Evolutionary conservation across 1,139 yeast genomes (phyloP).

Genomic region (Schwanniomyces etchellsii): DNA sequence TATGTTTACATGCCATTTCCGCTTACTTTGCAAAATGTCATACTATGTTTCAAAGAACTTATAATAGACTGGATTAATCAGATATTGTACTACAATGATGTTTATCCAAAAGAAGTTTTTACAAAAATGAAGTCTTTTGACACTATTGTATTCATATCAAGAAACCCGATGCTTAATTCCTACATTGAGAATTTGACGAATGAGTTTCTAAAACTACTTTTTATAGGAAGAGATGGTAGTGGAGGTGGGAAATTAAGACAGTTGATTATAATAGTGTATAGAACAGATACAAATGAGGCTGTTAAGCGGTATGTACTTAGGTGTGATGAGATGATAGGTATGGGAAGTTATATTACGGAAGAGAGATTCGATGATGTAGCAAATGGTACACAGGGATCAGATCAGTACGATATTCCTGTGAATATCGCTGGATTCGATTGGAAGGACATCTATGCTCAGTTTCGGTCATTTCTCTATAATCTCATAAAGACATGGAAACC

Average conservation of each 20-base stretch:
- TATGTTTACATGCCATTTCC: conserved; percentile 7
- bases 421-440: too few species aligned
- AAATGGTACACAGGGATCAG: too few species aligned
- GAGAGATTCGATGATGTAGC: conserved; percentile 1
- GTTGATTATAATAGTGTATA: conserved; percentile 20
- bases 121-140: conserved; percentile 33
- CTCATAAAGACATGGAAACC: conserved; percentile 13
- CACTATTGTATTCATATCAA: conserved; percentile 28
- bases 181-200: conserved; percentile 29
- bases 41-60: conserved; percentile 33
- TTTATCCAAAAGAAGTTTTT: conserved; percentile 41
- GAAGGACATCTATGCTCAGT: conserved; percentile 29
- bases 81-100: conserved; percentile 35
- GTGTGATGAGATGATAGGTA: conserved; percentile 17
- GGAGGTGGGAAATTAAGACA: conserved; percentile 15
- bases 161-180: conserved; percentile 38
- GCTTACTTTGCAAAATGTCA: conserved; percentile 23
- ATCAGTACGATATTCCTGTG: too few species aligned
- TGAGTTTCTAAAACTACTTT: conserved; percentile 14
- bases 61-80: conserved; percentile 40
- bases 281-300: conserved; percentile 14
- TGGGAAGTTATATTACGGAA: conserved; percentile 9
- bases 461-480: conserved; percentile 22
- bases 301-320: conserved; percentile 21
- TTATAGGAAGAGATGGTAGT: conserved; percentile 8